Evolutionary conservation across 306 rosid species (phyloP).

Genomic region (Fagus sylvatica): DNA sequence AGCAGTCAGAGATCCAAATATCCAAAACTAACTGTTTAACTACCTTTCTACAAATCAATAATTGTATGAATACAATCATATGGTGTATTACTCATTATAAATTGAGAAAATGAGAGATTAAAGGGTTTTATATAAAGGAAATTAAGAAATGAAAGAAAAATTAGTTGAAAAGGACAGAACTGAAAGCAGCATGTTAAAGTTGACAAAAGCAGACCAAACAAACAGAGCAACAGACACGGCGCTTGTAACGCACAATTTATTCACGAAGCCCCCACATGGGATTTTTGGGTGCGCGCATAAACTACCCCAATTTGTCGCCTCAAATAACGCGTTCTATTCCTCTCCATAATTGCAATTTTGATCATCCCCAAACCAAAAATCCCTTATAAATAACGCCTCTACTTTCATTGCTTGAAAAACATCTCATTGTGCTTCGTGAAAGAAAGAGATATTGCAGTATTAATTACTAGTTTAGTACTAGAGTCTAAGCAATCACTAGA

Average conservation of each 20-base stretch:
- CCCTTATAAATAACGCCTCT: slow-evolving; percentile 43
- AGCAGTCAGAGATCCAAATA: too few relatives aligned
- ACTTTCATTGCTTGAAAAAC: neutral
- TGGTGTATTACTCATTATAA: neutral
- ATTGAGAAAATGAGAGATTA: neutral
- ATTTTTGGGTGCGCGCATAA: neutral
- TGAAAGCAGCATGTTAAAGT: slow-evolving; percentile 20
- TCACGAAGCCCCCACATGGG: slow-evolving; percentile 18
- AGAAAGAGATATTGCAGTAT: neutral
- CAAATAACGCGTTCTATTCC: slow-evolving; percentile 31
- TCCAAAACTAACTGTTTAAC: too few relatives aligned
- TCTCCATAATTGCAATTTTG: neutral
- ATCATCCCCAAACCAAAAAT: neutral
- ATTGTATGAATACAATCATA: too few relatives aligned
- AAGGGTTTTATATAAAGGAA: neutral
- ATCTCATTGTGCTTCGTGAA: neutral
- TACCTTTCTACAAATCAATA: too few relatives aligned
- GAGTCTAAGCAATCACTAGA: neutral
- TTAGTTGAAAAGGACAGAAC: neutral
- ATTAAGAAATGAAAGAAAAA: neutral
- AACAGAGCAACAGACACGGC: slow-evolving; percentile 46
- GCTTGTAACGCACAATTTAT: slow-evolving; percentile 42
- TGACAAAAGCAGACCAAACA: slow-evolving; percentile 34
- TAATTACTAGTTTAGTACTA: neutral
- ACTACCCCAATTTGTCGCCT: slow-evolving; percentile 30